Conservation (phyloP, 768 basidiomycete genomes). For the Russula dissimulans region DNA sequence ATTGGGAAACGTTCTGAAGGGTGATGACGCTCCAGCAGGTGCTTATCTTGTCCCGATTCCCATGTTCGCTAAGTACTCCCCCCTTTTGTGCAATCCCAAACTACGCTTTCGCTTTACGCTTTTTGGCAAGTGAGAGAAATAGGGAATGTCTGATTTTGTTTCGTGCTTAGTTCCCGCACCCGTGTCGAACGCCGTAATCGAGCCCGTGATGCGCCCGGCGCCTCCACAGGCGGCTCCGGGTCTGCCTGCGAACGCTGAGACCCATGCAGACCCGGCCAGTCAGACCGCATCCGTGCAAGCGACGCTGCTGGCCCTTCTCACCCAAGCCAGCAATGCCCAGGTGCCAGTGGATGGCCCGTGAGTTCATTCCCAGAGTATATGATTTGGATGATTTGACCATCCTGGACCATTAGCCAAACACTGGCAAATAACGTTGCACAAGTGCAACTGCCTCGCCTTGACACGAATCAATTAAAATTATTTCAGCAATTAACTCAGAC, state of each 20-base stretch:
- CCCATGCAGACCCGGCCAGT: conserved; percentile 22
- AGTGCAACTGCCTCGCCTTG: conserved; percentile 31
- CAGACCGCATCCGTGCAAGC: conserved; percentile 43
- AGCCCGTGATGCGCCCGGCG: conserved; percentile 11
- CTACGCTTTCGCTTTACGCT: conserved; percentile 39
- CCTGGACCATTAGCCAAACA: conserved; percentile 43
- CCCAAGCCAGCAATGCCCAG: conserved; percentile 49
- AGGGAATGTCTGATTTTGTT: conserved; percentile 42
- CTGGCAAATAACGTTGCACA: conserved; percentile 38
- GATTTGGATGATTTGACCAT: no score
- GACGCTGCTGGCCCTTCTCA: conserved; percentile 58
- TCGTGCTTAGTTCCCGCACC: conserved; percentile 24
- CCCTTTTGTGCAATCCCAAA: conserved; percentile 60
- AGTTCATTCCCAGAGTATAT: conserved; percentile 21
- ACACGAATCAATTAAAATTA: conserved; percentile 54
- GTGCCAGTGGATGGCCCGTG: conserved; percentile 29
- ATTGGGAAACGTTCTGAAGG: conserved; percentile 60
- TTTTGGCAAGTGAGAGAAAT: conserved; percentile 45
- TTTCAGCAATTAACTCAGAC: conserved; percentile 70
- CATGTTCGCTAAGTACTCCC: conserved; percentile 77
- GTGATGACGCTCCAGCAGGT: conserved; percentile 59
- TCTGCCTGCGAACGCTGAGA: conserved; percentile 22
- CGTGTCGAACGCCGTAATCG: conserved; percentile 8
- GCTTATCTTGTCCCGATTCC: conserved; percentile 58
- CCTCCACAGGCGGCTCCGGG: conserved; percentile 17